Conservation (phyloP, 768 basidiomycete species). For the Scleroderma bovista region DNA sequence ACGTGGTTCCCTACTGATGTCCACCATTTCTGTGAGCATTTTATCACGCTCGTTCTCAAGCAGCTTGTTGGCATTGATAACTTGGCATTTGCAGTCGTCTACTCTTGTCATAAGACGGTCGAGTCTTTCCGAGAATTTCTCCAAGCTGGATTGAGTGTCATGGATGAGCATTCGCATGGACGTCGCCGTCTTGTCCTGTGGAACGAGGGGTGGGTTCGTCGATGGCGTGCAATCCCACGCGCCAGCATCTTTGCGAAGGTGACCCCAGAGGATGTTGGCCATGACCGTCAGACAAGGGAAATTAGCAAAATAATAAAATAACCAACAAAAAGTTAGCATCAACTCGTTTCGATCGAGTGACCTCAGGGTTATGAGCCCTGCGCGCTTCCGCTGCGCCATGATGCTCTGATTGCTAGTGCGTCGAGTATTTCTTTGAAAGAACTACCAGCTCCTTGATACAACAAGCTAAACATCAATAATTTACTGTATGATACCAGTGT, state of each 20-base stretch:
- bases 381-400: conserved; percentile 47
- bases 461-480: too few species aligned
- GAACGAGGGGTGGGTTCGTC: conserved; percentile 35
- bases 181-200: conserved; percentile 60
- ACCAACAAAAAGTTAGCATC: conserved; percentile 29
- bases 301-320: too few species aligned
- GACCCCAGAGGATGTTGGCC: conserved; percentile 37
- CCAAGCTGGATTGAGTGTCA: conserved; percentile 67
- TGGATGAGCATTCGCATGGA: conserved; percentile 69
- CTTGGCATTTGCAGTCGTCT: conserved; percentile 48
- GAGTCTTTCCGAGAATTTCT: conserved; percentile 56
- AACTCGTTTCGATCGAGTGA: conserved; percentile 45
- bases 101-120: conserved; percentile 47
- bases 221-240: conserved; percentile 16
- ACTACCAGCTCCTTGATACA: too few species aligned
- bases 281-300: too few species aligned
- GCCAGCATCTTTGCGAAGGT: conserved; percentile 40
- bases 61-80: conserved; percentile 47
- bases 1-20: conserved; percentile 5
- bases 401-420: conserved; percentile 33
- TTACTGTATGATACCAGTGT: too few species aligned
- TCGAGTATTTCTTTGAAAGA: too few species aligned
- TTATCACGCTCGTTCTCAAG: conserved; percentile 57
- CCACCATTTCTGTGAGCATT: conserved; percentile 44
- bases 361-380: conserved; percentile 47